These are phyloP conservation scores for Psidium guajava DNA, from an alignment of 345 rosid genomes.

Conservation along the genomic window DNA sequence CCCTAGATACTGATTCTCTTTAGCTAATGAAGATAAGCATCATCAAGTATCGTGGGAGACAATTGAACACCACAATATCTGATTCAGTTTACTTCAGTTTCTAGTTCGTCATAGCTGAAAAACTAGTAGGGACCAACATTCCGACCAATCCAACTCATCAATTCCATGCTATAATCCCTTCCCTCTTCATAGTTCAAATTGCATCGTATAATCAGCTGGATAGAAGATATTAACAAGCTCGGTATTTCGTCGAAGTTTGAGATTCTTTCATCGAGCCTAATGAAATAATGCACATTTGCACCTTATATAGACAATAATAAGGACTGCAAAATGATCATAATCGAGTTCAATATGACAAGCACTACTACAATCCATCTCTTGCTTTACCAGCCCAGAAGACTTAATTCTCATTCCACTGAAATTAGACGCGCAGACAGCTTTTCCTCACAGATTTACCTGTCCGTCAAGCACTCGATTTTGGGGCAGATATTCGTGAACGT, in stretches of 20 bases:
- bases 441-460: constrained; percentile 27
- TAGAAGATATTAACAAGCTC: neutral
- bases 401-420: neutral
- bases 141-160: neutral
- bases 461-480: constrained; percentile 53
- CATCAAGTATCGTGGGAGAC: neutral
- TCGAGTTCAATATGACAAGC: neutral
- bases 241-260: neutral
- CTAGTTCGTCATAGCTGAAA: neutral
- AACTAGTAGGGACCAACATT: neutral
- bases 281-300: neutral
- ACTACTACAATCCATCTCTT: neutral
- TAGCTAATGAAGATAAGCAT: neutral
- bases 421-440: neutral
- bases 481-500: constrained; percentile 42
- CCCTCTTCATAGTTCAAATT: neutral
- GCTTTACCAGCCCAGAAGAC: neutral
- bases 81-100: neutral
- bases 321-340: neutral
- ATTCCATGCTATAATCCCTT: neutral
- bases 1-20: neutral
- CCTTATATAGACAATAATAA: neutral
- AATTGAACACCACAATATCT: neutral
- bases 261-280: neutral
- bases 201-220: neutral